A percentile compares a stretch with the other conserved stretches of the same genome.
Evolutionary conservation across 257 asterid genomes (phyloP).

Genomic region (Solanum chilense): DNA sequence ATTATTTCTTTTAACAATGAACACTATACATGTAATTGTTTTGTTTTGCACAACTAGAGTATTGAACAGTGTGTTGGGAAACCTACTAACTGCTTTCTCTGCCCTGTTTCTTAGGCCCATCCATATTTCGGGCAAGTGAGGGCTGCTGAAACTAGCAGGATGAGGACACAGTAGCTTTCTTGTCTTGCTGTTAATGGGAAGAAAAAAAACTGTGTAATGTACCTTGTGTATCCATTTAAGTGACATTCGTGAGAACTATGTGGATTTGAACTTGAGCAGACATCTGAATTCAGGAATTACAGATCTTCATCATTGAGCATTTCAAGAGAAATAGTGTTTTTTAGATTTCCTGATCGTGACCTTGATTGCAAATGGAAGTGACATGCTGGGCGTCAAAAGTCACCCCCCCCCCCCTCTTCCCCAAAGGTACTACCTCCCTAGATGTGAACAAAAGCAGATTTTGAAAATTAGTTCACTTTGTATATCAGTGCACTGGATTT

Average conservation of each 20-base stretch:
- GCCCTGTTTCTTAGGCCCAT: neutral
- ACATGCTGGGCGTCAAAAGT: neutral
- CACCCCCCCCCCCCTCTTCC: neutral
- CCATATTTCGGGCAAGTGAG: slow-evolving; percentile 5
- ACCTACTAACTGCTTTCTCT: neutral
- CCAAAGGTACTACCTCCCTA: neutral
- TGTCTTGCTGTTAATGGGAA: neutral
- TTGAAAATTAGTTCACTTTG: neutral
- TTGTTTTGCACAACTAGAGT: neutral
- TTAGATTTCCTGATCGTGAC: neutral
- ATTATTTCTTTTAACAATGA: neutral
- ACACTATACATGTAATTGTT: neutral
- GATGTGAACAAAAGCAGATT: neutral
- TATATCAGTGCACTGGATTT: neutral
- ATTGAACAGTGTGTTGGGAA: neutral
- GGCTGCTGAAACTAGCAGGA: slow-evolving; percentile 6
- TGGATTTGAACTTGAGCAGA: neutral
- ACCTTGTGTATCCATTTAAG: neutral
- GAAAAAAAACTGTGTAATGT: neutral
- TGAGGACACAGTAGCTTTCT: neutral
- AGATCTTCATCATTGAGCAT: neutral
- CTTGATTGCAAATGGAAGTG: neutral
- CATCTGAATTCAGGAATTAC: neutral
- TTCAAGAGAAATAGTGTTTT: neutral
- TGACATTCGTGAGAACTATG: neutral